Conservation (phyloP, 441 rosid species). For the Omphalea diandra region DNA sequence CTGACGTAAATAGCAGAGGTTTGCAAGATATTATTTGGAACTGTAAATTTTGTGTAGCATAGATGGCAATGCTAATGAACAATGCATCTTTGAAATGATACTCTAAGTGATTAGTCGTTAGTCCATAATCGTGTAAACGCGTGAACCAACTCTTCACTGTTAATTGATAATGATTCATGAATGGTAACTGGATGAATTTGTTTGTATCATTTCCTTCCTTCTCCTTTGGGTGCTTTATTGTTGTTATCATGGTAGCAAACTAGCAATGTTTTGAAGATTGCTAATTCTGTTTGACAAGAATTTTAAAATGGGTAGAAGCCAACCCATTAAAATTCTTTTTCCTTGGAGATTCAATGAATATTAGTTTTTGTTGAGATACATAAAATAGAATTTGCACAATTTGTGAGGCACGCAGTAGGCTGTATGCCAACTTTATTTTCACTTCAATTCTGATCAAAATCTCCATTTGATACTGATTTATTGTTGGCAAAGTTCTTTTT, state of each 20-base stretch:
- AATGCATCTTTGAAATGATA: slow-evolving; percentile 1
- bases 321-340: background rate
- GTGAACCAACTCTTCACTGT: too few species aligned
- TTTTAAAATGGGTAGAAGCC: background rate
- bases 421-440: background rate
- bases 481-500: too few species aligned
- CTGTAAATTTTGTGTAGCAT: background rate
- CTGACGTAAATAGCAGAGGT: slow-evolving; percentile 50
- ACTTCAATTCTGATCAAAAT: too few species aligned
- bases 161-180: background rate
- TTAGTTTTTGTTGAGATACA: background rate
- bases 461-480: too few species aligned
- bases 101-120: too few species aligned
- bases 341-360: background rate
- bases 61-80: background rate
- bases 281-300: too few species aligned
- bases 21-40: background rate
- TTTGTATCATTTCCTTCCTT: background rate
- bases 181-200: background rate
- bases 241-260: too few species aligned
- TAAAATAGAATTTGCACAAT: background rate
- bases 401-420: background rate
- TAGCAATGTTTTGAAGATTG: background rate
- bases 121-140: too few species aligned
- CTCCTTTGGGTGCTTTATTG: too few species aligned